phyloP scores from a whole-genome alignment of 163 green algal genomes.

The Prototheca wickerhamii region DNA sequence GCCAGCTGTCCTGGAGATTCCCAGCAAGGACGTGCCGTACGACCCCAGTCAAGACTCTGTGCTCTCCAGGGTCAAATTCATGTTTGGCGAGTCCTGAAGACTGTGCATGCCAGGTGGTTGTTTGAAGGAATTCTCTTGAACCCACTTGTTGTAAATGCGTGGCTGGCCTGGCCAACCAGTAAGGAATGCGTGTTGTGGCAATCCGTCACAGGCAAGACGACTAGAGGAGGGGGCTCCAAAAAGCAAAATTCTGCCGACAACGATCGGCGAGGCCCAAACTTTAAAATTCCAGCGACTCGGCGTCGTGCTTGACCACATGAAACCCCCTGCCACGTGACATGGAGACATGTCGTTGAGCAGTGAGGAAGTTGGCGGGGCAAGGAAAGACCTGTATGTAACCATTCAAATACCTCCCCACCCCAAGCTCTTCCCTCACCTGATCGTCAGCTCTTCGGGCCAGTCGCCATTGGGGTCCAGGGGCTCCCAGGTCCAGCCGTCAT shows the following conservation, averaged over 20 bases:
- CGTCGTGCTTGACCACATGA: not conserved
- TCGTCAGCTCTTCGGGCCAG: constrained; percentile 50
- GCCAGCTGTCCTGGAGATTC: constrained; percentile 94
- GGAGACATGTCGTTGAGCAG: too few relatives aligned
- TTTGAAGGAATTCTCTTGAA: too few relatives aligned
- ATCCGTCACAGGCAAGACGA: too few relatives aligned
- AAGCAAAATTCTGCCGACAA: too few relatives aligned
- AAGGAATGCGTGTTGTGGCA: too few relatives aligned
- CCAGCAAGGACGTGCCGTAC: constrained; percentile 91
- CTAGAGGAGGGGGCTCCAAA: too few relatives aligned
- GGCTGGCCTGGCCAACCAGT: not conserved
- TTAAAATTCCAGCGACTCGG: not conserved
- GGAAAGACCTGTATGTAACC: too few relatives aligned
- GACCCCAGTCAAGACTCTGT: constrained; percentile 92
- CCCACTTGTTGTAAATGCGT: too few relatives aligned
- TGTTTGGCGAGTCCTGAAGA: constrained; percentile 64
- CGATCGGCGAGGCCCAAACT: not conserved
- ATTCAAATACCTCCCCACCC: too few relatives aligned
- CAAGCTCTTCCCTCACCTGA: constrained; percentile 40
- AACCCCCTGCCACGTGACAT: constrained; percentile 1
- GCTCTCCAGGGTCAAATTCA: constrained; percentile 77
- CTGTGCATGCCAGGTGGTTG: too few relatives aligned
- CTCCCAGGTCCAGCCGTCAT: constrained; percentile 72
- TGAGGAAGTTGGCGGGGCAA: too few relatives aligned
- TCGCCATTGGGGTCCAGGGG: constrained; percentile 30